Base-by-base conservation (phyloP, 2,329 filamentous ascomycete genomes). In the Tolypocladium nubicola region DNA sequence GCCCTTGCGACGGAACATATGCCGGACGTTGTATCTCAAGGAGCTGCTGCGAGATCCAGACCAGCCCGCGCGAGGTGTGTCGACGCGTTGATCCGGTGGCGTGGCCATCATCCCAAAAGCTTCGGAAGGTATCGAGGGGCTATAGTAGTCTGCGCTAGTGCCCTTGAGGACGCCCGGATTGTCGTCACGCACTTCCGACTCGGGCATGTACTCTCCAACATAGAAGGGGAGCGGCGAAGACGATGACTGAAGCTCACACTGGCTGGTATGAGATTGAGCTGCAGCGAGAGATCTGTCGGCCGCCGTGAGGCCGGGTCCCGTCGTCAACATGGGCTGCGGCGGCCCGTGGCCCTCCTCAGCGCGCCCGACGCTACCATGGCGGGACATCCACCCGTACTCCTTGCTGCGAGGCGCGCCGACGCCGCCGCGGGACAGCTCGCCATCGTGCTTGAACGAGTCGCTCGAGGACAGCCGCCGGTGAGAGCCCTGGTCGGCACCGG, bases 81-180 rank as follows among this genome's bases (percentile, higher is more conserved):
- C 57, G 38, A 62, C 21, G 38, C 50, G 26, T 9, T 14, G 52
- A 33, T 56, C 55, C 39, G 39, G 54, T 4, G 68, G 63, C 14
- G 64, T 62, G 11, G 67, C 60, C 14, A 66, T 63, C 72, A 75
- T 74, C 60, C 72, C 73, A 59, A 75, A 75, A 6, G 71, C 72
- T 55, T 73, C 71, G 3, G 72, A 73, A 2, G 73, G 73, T 50
- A 76, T 69, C 3, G 70, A 70, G 14, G 71, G 68, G 53, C 71
- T 73, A 61, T 76, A 76, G 59, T 76, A 76, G 58, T 75, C 72
- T 49, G 72, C 71, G 55, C 67, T 76, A 43, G 67, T 70, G 41
- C 70, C 72, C 56, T 63, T 67, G 49, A 71, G 70, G 43, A 69
- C 66, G 47, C 66, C 67, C 37, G 68, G 64, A 23, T 69, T 66